These are phyloP conservation scores for Rhizophagus clarus DNA, from an alignment of 192 early-diverging fungal species.

Conservation along the genomic window DNA sequence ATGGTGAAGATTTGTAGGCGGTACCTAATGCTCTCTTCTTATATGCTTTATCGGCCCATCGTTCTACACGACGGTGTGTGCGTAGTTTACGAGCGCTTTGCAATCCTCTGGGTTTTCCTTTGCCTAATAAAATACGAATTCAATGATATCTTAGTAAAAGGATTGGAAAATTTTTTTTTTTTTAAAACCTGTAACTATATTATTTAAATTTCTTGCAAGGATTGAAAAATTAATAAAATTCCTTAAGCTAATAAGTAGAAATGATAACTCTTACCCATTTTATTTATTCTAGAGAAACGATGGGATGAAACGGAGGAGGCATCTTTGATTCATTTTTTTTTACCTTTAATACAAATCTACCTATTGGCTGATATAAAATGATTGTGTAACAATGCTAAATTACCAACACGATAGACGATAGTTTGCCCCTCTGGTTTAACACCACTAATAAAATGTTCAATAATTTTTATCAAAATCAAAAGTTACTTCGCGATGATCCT, in stretches of 20 bases:
- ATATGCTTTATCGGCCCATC: conserved; percentile 99
- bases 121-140: conserved; percentile 44
- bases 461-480: background rate
- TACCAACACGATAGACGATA: too few relatives aligned
- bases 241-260: background rate
- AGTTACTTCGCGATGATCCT: background rate
- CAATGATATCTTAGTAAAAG: background rate
- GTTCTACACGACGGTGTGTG: conserved; percentile 95
- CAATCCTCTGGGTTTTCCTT: conserved; percentile 96
- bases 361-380: background rate
- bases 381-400: too few relatives aligned
- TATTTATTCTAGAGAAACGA: background rate
- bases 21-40: conserved; percentile 99
- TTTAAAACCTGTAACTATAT: background rate
- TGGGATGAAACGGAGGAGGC: background rate
- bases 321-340: background rate
- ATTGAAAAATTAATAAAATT: background rate
- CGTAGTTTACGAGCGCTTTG: conserved; percentile 98
- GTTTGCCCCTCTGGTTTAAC: too few relatives aligned
- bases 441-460: background rate
- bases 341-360: background rate
- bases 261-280: conserved; percentile 1
- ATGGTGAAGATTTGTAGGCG: conserved; percentile 97
- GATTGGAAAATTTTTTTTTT: background rate
- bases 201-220: background rate